Percentiles rank a stretch among this genome's conserved stretches.
Conservation (phyloP, 2,329 filamentous ascomycete species). For the Alternaria ethzedia region DNA sequence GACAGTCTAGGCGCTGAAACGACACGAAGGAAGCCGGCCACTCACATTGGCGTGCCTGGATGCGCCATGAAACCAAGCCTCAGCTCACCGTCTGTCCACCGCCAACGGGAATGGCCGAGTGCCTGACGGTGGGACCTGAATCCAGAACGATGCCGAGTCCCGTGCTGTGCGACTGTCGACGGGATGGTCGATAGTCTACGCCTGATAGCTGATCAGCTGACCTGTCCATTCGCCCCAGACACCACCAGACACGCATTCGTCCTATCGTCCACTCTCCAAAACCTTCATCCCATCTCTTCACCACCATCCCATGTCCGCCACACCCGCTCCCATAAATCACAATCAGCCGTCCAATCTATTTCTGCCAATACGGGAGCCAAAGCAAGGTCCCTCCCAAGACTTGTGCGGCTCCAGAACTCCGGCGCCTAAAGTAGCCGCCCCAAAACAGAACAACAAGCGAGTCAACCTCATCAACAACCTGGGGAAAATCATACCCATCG, state of each 20-base stretch:
- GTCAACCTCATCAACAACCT: constrained; percentile 7
- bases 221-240: not conserved
- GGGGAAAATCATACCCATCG: constrained; percentile 8
- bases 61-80: constrained; percentile 33
- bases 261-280: not conserved
- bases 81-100: constrained; percentile 7
- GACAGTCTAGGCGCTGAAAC: constrained; percentile 28
- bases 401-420: constrained; percentile 10
- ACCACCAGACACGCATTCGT: not conserved
- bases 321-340: not conserved
- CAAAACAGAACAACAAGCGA: constrained; percentile 9
- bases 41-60: constrained; percentile 31
- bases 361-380: not conserved
- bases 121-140: not conserved
- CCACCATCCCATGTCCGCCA: constrained; percentile 2
- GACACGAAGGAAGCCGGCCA: constrained; percentile 21
- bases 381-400: constrained; percentile 4
- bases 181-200: not conserved
- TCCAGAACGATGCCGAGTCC: not conserved
- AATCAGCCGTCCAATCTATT: constrained; percentile 1
- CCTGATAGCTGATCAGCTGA: not conserved
- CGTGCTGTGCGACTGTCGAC: not conserved
- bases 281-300: not conserved
- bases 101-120: constrained; percentile 8
- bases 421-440: constrained; percentile 4